phyloP scores from a whole-genome alignment of 169 alveolate species.

The Eimeria falciformis region DNA sequence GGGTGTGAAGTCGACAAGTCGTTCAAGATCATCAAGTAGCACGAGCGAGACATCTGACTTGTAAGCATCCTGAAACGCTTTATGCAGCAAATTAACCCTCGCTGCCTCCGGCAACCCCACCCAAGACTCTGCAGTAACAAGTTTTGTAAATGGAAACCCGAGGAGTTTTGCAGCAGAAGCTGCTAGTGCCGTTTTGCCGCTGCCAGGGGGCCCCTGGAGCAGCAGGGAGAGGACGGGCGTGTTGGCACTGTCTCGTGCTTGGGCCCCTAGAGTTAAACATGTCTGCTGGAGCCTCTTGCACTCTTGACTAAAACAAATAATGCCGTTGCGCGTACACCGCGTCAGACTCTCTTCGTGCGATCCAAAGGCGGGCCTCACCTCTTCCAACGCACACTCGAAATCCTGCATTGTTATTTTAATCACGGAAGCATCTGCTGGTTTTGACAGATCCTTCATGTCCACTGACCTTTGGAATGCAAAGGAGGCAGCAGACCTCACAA shows the following conservation, averaged over 20 bases:
- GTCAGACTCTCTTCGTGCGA: slow-evolving; percentile 88
- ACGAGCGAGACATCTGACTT: slow-evolving; percentile 95
- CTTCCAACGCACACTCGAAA: slow-evolving; percentile 95
- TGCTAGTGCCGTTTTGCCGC: slow-evolving; percentile 99
- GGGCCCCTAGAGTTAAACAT: slow-evolving; percentile 85
- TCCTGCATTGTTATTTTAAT: slow-evolving; percentile 89
- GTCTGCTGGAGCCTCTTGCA: slow-evolving; percentile 90
- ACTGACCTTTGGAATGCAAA: slow-evolving; percentile 95
- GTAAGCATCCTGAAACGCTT: slow-evolving; percentile 99
- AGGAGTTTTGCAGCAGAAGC: slow-evolving; percentile 96
- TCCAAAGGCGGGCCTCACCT: slow-evolving; percentile 98
- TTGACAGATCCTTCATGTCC: slow-evolving; percentile 86
- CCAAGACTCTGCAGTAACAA: slow-evolving; percentile 96
- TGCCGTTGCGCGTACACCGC: slow-evolving; percentile 91
- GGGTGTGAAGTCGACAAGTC: slow-evolving; percentile 97
- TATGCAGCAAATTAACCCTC: slow-evolving; percentile 92
- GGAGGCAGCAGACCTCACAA: slow-evolving; percentile 96
- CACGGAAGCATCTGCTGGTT: slow-evolving; percentile 83
- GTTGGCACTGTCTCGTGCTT: slow-evolving; percentile 87
- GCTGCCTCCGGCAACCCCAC: slow-evolving; percentile 92
- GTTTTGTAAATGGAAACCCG: slow-evolving; percentile 96
- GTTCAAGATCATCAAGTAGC: slow-evolving; percentile 97
- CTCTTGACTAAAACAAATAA: slow-evolving; percentile 92
- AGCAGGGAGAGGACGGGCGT: slow-evolving; percentile 95
- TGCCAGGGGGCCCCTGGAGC: slow-evolving; percentile 92